Base-by-base conservation (phyloP, 306 rosid genomes). In the Pueraria montana region DNA sequence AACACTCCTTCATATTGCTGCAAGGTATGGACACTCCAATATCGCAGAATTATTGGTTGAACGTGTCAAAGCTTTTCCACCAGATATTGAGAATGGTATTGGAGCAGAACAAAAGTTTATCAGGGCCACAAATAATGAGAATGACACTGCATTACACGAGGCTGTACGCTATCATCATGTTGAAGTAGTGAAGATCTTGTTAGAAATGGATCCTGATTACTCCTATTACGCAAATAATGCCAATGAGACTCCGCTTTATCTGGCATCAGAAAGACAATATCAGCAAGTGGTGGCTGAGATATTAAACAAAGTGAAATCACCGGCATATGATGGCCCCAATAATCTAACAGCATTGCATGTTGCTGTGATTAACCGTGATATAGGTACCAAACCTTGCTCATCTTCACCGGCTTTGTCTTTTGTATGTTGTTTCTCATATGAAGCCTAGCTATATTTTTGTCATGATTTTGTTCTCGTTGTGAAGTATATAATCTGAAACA, bases 181-280 rank as follows among this genome's bases (percentile, higher is more conserved):
- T 20, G 0, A 65, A 32, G 26, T 34, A 2, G 82, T 65, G 24
- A 21, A 65, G 2, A 13, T 23, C 0, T 65, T 65, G 65, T 8
- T 23, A 34, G 18, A 20, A 0, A 30, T 36, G 46, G 55, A 78
- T 16, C 23, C 42, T 8, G 13, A 43, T 6, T n/a, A 2, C 20
- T 20, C 18, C 0, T 9, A 66, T 34, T 21, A 5, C 36, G 52
- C 21, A 8, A 78, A 78, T 36, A 52, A 16, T 4, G 45, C 40
- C 10, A 18, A 64, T 0, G 80, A 61, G 72, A 76, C 80, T 1
- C 80, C 72, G 5, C 80, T 76, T 61, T 61, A 59, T 24, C n/a
- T 76, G 0, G 81, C 81, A 13, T 17, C 38, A 34, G 40, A 34
- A 34, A 34, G 40, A 34, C 40, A 34, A 4, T 0, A 4, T 34